phyloP scores from a whole-genome alignment of 331 rosid species.

The Quercus lobata region DNA sequence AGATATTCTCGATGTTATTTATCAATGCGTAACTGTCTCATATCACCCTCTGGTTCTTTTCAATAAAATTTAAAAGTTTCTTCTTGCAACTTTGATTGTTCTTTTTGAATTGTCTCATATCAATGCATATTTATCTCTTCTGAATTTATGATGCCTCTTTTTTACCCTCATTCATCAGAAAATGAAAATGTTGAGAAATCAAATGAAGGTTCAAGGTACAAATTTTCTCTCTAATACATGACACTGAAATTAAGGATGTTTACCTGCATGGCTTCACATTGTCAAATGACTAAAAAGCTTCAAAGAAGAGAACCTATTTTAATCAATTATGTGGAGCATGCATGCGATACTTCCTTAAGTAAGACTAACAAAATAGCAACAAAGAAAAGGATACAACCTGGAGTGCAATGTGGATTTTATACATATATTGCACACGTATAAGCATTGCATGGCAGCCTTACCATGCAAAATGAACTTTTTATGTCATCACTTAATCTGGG shows the following conservation, averaged over 20 bases:
- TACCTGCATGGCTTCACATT: neutral
- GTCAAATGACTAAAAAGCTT: neutral
- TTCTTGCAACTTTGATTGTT: neutral
- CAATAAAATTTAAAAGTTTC: neutral
- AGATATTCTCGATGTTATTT: conserved; percentile 51
- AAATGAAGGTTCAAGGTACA: conserved; percentile 32
- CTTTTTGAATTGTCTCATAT: too few species aligned
- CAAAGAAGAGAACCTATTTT: neutral
- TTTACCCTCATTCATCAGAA: neutral
- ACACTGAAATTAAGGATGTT: neutral
- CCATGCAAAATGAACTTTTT: neutral
- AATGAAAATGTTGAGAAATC: conserved; percentile 21
- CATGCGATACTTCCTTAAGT: neutral
- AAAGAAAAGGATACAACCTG: neutral
- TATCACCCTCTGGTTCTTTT: conserved; percentile 4
- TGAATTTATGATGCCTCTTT: neutral
- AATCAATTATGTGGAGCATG: neutral
- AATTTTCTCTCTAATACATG: neutral
- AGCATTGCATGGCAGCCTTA: neutral
- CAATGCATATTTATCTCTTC: neutral
- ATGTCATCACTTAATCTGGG: neutral
- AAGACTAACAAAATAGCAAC: neutral
- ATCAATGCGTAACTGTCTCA: conserved; percentile 47
- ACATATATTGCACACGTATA: neutral
- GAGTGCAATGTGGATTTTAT: neutral